Percentiles rank a stretch among this genome's conserved stretches.
Conservation (phyloP, 176 grass and related monocot genomes). For the Oryza nivara region DNA sequence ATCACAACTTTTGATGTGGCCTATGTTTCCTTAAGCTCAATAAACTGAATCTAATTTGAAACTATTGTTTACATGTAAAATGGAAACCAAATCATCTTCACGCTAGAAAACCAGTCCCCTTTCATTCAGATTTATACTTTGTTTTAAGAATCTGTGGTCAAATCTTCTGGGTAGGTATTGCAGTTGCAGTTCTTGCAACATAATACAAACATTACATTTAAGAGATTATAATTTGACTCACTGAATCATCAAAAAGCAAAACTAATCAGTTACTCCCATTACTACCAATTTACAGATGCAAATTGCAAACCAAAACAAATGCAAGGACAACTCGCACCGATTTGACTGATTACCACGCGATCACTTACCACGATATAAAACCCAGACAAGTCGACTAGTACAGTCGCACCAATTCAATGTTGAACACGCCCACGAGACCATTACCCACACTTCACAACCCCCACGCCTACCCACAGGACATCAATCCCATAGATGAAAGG, state of each 20-base stretch:
- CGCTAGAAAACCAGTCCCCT: not conserved
- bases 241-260: not conserved
- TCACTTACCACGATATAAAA: too few relatives aligned
- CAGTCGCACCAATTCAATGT: not conserved
- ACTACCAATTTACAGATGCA: not conserved
- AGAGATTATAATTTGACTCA: not conserved
- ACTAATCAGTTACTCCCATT: not conserved
- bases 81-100: too few relatives aligned
- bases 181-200: not conserved
- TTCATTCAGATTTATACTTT: not conserved
- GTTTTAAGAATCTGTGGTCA: not conserved
- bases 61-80: not conserved
- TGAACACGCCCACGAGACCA: not conserved
- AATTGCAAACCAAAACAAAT: not conserved
- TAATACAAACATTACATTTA: not conserved
- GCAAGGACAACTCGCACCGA: not conserved
- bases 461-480: not conserved
- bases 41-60: not conserved
- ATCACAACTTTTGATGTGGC: constrained; percentile 10
- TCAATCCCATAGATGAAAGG: not conserved
- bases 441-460: not conserved
- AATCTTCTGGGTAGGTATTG: constrained; percentile 9
- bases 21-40: not conserved
- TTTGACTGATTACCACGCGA: too few relatives aligned
- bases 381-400: not conserved